Percentiles rank a stretch among this genome's conserved stretches.
Evolutionary conservation across 75 land plant genomes (phyloP).

Genomic region (Adiantum capillusveneris): DNA sequence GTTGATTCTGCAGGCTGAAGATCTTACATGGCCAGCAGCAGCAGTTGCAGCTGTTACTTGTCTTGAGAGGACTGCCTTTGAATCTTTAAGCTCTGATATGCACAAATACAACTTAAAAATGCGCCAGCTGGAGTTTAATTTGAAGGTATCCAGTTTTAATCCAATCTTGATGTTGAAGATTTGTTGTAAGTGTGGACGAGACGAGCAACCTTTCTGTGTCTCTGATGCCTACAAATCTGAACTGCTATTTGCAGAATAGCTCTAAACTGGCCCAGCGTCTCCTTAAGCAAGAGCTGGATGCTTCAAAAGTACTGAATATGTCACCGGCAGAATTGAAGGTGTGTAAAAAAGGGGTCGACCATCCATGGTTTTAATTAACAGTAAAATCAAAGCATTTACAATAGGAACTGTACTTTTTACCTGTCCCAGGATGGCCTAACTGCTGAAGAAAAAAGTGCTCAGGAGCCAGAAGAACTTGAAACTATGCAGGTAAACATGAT

Average conservation of each 20-base stretch:
- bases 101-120: constrained; percentile 91
- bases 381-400: too few relatives aligned
- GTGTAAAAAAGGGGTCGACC: not conserved
- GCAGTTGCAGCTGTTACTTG: constrained; percentile 54
- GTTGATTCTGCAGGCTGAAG: constrained; percentile 2
- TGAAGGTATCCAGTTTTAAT: constrained; percentile 61
- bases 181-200: too few relatives aligned
- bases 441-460: constrained; percentile 61
- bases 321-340: constrained; percentile 89
- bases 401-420: not conserved
- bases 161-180: too few relatives aligned
- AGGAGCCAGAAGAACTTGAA: constrained; percentile 67
- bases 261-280: constrained; percentile 59
- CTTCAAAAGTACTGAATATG: constrained; percentile 72
- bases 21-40: constrained; percentile 52
- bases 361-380: too few relatives aligned
- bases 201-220: too few relatives aligned
- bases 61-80: constrained; percentile 69
- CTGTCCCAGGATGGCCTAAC: constrained; percentile 72
- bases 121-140: constrained; percentile 74
- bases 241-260: constrained; percentile 59
- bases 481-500: constrained; percentile 61
- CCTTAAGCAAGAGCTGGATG: constrained; percentile 77
- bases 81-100: constrained; percentile 50
- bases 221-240: too few relatives aligned